Base-by-base conservation (phyloP, 441 rosid genomes). In the Jatropha multifida region DNA sequence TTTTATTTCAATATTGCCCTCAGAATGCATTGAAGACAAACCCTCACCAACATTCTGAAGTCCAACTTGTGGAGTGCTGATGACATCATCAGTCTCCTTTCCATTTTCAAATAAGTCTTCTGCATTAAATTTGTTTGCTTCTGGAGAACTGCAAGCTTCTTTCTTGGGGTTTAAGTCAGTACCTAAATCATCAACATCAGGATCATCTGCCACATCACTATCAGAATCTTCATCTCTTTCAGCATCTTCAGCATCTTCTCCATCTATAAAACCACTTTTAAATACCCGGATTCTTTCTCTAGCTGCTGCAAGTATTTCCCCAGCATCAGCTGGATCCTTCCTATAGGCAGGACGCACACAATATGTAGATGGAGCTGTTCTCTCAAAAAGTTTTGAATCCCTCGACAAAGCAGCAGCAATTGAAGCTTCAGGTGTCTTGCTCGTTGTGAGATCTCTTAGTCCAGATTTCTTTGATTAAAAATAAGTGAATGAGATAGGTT, bases 351-450 rank as follows among this genome's bases (percentile, higher is more conserved):
- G 62, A 71, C 92, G 94, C n/a, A 93, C 94, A 83, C 97, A 93
- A 69, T 91, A 93, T 3, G 95, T 93, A 40, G 97, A 93, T 54
- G 98, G 98, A 83, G 98, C 98, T 63, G 88, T 90, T 79, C 98
- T 90, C 88, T 91, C 95, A 62, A 93, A 93, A 68, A 93, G 93
- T 82, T 90, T 93, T 60, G 95, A 80, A 81, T 93, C 97, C 55
- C 98, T 90, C 32, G 97, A 91, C 85, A 93, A 82, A 23, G 98
- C 97, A 86, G 95, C 98, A 81, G 97, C 87, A 77, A 93, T 89
- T 13, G 97, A 93, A 60, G 98, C 97, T 89, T 93, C 97, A 32
- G 97, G 98, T 64, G 95, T 93, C 88, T 88, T 91, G 83, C 98
- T 93, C 1, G 95, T 88, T 17, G 95, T 86, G 77, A 93, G 90